Evolutionary conservation across 2,329 filamentous ascomycete genomes (phyloP), one percentile per base, ranked within the genome.

Genomic region (Penicillium crustosum): DNA sequence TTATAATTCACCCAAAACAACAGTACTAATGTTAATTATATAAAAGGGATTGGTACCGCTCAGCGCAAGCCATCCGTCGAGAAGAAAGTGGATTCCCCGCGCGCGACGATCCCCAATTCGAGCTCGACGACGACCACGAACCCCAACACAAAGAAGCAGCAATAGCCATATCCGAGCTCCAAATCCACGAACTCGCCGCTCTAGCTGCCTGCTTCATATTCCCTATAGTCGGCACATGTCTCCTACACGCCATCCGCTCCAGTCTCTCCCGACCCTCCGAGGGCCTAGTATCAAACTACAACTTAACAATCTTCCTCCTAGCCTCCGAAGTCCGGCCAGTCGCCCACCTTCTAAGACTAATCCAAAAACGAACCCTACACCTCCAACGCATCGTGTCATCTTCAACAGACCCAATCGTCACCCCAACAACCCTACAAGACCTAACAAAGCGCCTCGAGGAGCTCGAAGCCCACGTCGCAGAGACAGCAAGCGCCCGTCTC

Each of bases 241-340:
- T 97, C 39, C 81, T 97, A 12, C 93, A 97, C 70, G 79, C 85
- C 21, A 89, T 97, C 58, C 86, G 93, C 50, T 83, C 83, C 9
- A 91, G 93, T 67, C 84, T 97, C 19, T 93, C 89, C 25, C 83
- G 90, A 2, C 90, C 90, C 0, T 92, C 91, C 0, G 92, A 95
- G 72, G 90, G 90, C 1, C 80, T 97, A 12, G 88, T 97, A 7
- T 96, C 91, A 5, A 90, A 96, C 73, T 95, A 93, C 77, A 97
- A 97, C 73, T 81, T 97, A 54, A 92, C 89, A 13, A 90, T 97
- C 52, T 97, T 97, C 73, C 80, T 96, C 3, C 82, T 96, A 19
- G 90, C 89, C 1, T 90, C 93, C 4, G 93, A 97, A 75, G 80
- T 97, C 29, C 87, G 90, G 3, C 93, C 93, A 0, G 78, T 92